Evolutionary conservation across 2,329 filamentous ascomycete species (phyloP).

Genomic region (Fusarium succisae): DNA sequence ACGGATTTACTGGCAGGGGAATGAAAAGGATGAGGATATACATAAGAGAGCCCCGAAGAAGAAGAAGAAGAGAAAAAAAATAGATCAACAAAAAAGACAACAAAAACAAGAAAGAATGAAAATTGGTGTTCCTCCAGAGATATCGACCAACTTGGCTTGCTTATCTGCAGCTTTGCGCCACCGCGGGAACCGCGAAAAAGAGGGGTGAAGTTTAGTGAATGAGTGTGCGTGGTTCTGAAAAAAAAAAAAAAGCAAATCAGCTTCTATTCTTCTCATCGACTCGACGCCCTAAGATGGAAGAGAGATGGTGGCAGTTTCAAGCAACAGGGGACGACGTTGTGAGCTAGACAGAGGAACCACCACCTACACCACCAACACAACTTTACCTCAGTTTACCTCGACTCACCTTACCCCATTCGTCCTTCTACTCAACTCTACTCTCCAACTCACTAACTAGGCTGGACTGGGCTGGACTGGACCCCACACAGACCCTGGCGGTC

Average conservation of each 20-base stretch:
- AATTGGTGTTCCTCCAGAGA: not conserved
- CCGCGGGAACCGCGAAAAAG: not conserved
- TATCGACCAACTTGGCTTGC: not conserved
- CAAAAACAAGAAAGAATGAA: not conserved
- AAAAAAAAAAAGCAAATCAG: conserved; percentile 13
- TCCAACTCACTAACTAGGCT: not conserved
- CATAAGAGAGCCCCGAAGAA: not conserved
- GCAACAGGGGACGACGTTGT: conserved; percentile 5
- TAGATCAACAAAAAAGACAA: not conserved
- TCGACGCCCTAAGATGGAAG: not conserved
- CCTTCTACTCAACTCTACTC: not conserved
- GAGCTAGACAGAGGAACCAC: not conserved
- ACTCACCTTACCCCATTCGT: not conserved
- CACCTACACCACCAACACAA: not conserved
- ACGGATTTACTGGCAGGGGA: not conserved
- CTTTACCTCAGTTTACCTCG: not conserved
- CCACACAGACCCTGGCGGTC: conserved; percentile 19
- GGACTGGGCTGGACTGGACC: not conserved
- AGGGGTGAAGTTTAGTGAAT: not conserved
- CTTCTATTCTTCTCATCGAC: not conserved
- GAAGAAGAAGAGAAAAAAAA: not conserved
- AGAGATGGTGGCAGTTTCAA: conserved; percentile 17
- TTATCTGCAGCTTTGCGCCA: not conserved
- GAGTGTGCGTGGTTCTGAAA: not conserved
- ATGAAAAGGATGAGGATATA: not conserved